phyloP scores from a whole-genome alignment of 148 eudicot species.

The Camellia granthamiana region DNA sequence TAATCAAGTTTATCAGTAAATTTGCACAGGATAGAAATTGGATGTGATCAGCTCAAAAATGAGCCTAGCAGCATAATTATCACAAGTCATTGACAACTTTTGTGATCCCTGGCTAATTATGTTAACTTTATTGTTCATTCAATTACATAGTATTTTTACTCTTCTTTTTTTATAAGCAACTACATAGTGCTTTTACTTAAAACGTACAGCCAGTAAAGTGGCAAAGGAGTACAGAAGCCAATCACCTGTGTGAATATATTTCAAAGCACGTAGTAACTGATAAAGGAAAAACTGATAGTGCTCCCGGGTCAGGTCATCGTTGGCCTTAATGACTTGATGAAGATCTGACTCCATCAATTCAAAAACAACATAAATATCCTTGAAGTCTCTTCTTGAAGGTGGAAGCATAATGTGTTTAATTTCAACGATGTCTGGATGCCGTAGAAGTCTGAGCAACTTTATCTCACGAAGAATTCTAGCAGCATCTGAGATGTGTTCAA shows the following conservation, averaged over 20 bases:
- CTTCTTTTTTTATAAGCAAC: too few relatives aligned
- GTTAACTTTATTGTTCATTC: not conserved
- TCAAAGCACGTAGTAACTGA: slow-evolving; percentile 61
- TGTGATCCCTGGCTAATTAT: not conserved
- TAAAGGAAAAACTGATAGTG: slow-evolving; percentile 66
- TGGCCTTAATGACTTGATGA: slow-evolving; percentile 69
- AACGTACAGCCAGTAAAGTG: not conserved
- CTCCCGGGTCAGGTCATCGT: slow-evolving; percentile 64
- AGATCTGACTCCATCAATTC: slow-evolving; percentile 76
- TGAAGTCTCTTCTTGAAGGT: slow-evolving; percentile 60
- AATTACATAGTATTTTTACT: not conserved
- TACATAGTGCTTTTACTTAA: not conserved
- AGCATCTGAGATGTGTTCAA: slow-evolving; percentile 67
- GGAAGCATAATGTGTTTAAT: slow-evolving; percentile 68
- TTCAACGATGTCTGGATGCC: slow-evolving; percentile 71
- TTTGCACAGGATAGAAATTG: not conserved
- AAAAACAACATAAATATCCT: slow-evolving; percentile 65
- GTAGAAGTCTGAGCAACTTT: slow-evolving; percentile 56
- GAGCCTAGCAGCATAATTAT: not conserved
- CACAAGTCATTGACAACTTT: not conserved
- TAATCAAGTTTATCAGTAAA: not conserved
- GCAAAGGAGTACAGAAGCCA: not conserved
- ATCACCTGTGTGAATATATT: slow-evolving; percentile 63
- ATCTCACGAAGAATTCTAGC: slow-evolving; percentile 65
- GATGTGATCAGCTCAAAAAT: slow-evolving; percentile 7